Evolutionary conservation across 208 protist genomes (phyloP).

Genomic region (Trypanosoma caninum): DNA sequence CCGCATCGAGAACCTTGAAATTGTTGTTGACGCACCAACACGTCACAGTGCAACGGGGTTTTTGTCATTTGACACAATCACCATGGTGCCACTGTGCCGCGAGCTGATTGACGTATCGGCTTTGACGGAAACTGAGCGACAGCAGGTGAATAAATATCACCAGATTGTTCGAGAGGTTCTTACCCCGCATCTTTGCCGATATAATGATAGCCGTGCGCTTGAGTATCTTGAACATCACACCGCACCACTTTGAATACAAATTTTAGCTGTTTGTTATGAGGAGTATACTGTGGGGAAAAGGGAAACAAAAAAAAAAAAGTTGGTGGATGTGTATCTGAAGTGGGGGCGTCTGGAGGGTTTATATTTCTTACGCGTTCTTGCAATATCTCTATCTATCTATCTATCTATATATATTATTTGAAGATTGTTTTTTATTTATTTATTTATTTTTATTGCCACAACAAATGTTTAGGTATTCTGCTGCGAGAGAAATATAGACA

Average conservation of each 20-base stretch:
- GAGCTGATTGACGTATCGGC: constrained; percentile 84
- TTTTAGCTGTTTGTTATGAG: not conserved
- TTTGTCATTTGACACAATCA: constrained; percentile 80
- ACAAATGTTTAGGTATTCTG: too few species aligned
- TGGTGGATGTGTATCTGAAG: not conserved
- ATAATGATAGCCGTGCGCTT: constrained; percentile 46
- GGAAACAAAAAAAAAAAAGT: too few species aligned
- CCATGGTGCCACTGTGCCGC: constrained; percentile 85
- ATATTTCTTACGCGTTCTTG: not conserved
- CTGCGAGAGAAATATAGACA: too few species aligned
- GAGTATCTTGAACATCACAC: constrained; percentile 78
- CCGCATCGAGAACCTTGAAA: constrained; percentile 97
- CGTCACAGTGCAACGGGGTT: constrained; percentile 57
- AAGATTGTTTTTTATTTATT: not conserved
- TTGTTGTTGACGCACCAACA: constrained; percentile 66
- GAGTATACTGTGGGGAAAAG: not conserved
- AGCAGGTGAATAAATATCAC: constrained; percentile 84
- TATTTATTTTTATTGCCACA: not conserved
- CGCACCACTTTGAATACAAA: constrained; percentile 3
- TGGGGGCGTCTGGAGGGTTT: not conserved
- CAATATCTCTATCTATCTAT: not conserved
- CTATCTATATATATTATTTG: not conserved
- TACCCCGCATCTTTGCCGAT: constrained; percentile 38
- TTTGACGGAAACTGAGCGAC: constrained; percentile 61
- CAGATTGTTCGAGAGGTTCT: constrained; percentile 38